These are phyloP conservation scores for Pyronema domesticum DNA, from an alignment of 495 filamentous ascomycete species.

Conservation along the genomic window DNA sequence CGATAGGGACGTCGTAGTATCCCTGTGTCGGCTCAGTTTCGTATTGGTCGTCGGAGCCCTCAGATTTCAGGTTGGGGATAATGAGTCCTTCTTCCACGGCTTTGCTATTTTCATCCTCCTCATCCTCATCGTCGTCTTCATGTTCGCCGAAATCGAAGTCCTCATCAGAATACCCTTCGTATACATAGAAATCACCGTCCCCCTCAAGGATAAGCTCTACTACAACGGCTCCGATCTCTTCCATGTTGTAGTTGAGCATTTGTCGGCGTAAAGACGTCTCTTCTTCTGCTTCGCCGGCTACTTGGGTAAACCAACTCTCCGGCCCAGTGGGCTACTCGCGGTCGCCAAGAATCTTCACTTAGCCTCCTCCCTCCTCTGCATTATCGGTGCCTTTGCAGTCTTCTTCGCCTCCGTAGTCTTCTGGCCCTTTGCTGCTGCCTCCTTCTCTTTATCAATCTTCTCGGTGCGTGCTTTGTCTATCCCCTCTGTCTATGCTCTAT, in stretches of 20 bases:
- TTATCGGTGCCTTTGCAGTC: neutral
- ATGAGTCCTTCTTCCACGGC: slow-evolving; percentile 83
- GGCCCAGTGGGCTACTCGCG: neutral
- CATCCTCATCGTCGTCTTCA: slow-evolving; percentile 39
- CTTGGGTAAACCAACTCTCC: slow-evolving; percentile 12
- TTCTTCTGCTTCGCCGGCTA: slow-evolving; percentile 51
- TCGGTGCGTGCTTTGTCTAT: slow-evolving; percentile 20
- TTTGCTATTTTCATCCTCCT: slow-evolving; percentile 30
- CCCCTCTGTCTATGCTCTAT: too few relatives aligned
- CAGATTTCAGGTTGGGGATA: slow-evolving; percentile 57
- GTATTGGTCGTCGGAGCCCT: slow-evolving; percentile 63
- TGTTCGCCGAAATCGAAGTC: slow-evolving; percentile 29
- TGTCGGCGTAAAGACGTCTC: slow-evolving; percentile 66
- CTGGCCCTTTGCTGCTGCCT: neutral
- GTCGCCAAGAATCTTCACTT: slow-evolving; percentile 13
- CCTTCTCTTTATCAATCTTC: neutral
- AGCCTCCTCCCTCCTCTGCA: slow-evolving; percentile 14
- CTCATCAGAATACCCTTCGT: slow-evolving; percentile 41
- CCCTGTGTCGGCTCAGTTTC: slow-evolving; percentile 85
- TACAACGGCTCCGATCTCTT: slow-evolving; percentile 71
- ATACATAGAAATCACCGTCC: slow-evolving; percentile 35
- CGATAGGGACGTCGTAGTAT: slow-evolving; percentile 84
- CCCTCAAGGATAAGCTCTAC: slow-evolving; percentile 79
- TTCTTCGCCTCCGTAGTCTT: neutral
- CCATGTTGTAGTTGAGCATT: slow-evolving; percentile 75